phyloP scores from a whole-genome alignment of 83 land plant species.

The Picea mariana region DNA sequence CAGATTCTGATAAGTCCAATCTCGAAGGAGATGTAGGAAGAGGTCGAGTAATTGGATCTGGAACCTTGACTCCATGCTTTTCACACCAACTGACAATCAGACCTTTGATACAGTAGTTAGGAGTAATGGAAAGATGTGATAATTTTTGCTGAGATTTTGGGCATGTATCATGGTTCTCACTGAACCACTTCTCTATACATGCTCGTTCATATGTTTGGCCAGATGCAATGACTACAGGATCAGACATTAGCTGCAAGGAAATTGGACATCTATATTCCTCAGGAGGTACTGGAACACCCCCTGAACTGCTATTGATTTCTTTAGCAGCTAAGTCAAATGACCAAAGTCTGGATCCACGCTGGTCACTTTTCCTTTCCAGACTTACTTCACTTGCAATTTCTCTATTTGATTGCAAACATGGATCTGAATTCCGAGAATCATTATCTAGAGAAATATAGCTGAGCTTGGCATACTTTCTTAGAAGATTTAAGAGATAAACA shows the following conservation, averaged over 20 bases:
- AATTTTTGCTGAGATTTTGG: conserved; percentile 65
- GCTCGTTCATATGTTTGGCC: conserved; percentile 69
- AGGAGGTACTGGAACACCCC: conserved; percentile 26
- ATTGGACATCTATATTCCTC: conserved; percentile 59
- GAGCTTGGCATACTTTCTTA: conserved; percentile 41
- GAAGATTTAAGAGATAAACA: conserved; percentile 34
- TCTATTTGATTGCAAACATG: neutral
- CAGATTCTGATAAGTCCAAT: conserved; percentile 30
- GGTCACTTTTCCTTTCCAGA: too few species aligned
- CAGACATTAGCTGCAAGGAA: conserved; percentile 61
- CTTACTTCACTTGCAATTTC: too few species aligned
- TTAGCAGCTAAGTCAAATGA: conserved; percentile 1
- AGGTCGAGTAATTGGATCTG: conserved; percentile 32
- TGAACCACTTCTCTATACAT: conserved; percentile 68
- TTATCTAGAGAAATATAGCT: neutral
- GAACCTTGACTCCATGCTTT: conserved; percentile 34
- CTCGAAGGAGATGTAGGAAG: conserved; percentile 11
- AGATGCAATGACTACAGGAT: conserved; percentile 70
- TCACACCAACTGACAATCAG: conserved; percentile 69
- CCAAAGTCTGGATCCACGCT: neutral
- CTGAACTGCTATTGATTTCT: conserved; percentile 2
- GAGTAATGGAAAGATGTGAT: conserved; percentile 46
- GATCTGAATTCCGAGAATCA: conserved; percentile 10
- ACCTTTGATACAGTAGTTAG: conserved; percentile 67
- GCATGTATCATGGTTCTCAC: conserved; percentile 72